phyloP scores from a whole-genome alignment of 2,329 filamentous ascomycete species.

The Verticillium nubilum region DNA sequence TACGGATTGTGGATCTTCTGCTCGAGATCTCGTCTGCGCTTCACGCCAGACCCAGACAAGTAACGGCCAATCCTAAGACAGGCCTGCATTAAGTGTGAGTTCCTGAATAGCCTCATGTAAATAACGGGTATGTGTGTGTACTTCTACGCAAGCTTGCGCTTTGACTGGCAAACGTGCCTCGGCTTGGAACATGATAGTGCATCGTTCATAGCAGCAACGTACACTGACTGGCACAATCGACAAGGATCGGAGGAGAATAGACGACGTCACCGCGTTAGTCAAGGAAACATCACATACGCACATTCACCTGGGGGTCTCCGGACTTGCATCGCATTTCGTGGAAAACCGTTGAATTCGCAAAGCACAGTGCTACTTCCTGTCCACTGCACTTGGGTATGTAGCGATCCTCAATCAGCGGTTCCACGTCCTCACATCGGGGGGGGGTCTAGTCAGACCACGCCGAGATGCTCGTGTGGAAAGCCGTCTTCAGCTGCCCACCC shows the following conservation, averaged over 20 bases:
- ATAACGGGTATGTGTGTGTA: no score
- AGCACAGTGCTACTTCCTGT: constrained; percentile 44
- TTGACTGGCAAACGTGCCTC: no score
- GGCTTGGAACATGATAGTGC: no score
- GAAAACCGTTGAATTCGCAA: constrained; percentile 58
- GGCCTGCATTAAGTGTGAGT: no score
- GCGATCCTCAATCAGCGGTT: constrained; percentile 58
- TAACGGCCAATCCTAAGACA: no score
- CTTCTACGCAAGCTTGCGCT: no score
- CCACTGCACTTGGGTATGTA: constrained; percentile 52
- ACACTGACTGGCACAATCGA: no score
- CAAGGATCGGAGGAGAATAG: neutral
- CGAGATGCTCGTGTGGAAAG: constrained; percentile 46
- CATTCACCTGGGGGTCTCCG: neutral
- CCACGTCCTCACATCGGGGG: constrained; percentile 54
- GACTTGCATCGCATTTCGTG: constrained; percentile 14
- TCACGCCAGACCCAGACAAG: no score
- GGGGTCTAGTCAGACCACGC: constrained; percentile 29
- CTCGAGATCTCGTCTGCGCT: no score
- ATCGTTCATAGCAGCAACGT: no score
- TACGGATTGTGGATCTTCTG: no score
- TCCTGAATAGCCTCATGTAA: no score
- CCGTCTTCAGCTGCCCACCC: constrained; percentile 52
- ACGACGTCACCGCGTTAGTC: neutral
- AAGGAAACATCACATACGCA: neutral